phyloP scores from a whole-genome alignment of 2,329 filamentous ascomycete genomes.

The Penicillium fuscoglaucum region DNA sequence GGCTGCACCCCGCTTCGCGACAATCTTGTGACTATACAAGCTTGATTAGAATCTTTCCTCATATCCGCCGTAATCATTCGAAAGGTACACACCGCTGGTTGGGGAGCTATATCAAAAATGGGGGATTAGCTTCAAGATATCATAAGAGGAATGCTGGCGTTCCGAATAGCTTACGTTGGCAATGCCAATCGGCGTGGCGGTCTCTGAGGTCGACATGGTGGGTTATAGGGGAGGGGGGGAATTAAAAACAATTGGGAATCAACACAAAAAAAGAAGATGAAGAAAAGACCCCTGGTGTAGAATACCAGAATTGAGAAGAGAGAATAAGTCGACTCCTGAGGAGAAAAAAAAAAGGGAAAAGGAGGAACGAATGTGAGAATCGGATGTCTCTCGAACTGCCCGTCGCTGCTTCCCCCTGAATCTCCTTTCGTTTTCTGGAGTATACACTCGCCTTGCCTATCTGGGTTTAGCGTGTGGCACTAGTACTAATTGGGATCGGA shows the following conservation, averaged over 20 bases:
- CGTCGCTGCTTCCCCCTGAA: constrained; percentile 31
- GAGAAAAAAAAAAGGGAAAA: constrained; percentile 21
- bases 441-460: constrained; percentile 31
- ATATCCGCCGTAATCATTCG: constrained; percentile 6
- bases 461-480: constrained; percentile 18
- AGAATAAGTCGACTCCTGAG: constrained; percentile 10
- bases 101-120: constrained; percentile 54
- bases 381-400: constrained; percentile 16
- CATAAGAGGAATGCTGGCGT: not conserved
- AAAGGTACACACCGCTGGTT: constrained; percentile 67
- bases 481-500: constrained; percentile 18
- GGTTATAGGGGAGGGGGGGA: constrained; percentile 19
- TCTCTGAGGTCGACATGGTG: constrained; percentile 60
- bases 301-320: constrained; percentile 16
- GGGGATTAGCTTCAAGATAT: constrained; percentile 16
- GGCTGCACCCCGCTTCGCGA: constrained; percentile 83
- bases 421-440: constrained; percentile 33
- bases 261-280: constrained; percentile 22
- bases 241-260: constrained; percentile 20
- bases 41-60: constrained; percentile 26
- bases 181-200: constrained; percentile 69
- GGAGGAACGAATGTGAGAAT: constrained; percentile 11
- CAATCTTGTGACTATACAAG: constrained; percentile 64
- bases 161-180: constrained; percentile 60
- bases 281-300: constrained; percentile 14